Conservation (phyloP, 345 rosid genomes). For the Geranium rotundifolium region DNA sequence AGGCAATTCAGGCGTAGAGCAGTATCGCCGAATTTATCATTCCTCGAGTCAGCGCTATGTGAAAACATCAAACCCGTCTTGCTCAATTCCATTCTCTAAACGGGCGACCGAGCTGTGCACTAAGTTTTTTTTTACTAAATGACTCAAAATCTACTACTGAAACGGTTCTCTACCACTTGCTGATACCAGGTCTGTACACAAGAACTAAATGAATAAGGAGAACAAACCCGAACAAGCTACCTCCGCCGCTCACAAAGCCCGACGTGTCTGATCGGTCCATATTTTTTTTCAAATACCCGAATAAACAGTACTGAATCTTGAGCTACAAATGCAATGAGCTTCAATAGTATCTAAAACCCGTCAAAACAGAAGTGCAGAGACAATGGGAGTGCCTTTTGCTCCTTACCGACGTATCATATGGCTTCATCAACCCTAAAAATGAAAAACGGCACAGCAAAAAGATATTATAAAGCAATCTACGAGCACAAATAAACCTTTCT, state of each 20-base stretch:
- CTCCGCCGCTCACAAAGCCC: constrained; percentile 87
- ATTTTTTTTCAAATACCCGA: constrained; percentile 14
- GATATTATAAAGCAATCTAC: too few relatives aligned
- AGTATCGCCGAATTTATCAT: constrained; percentile 54
- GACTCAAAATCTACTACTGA: too few relatives aligned
- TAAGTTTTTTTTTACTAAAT: too few relatives aligned
- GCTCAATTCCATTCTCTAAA: constrained; percentile 48
- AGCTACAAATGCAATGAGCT: constrained; percentile 7
- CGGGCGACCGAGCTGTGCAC: too few relatives aligned
- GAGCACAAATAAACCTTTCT: too few relatives aligned
- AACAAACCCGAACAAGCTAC: constrained; percentile 13
- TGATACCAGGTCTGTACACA: not conserved
- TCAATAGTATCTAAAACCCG: constrained; percentile 23
- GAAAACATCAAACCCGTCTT: constrained; percentile 30
- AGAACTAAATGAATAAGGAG: constrained; percentile 13
- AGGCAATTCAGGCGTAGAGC: constrained; percentile 56
- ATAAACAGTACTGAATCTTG: constrained; percentile 7
- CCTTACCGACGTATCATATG: constrained; percentile 20
- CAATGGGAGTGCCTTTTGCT: constrained; percentile 32
- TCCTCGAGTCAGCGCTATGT: constrained; percentile 27
- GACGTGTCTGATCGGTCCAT: constrained; percentile 88
- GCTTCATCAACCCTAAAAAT: constrained; percentile 41
- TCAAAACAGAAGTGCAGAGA: constrained; percentile 18
- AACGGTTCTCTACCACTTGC: not conserved
- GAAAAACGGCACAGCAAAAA: too few relatives aligned